Evolutionary conservation across 495 filamentous ascomycete species (phyloP).

Genomic region (Antarctomyces pellizariae): DNA sequence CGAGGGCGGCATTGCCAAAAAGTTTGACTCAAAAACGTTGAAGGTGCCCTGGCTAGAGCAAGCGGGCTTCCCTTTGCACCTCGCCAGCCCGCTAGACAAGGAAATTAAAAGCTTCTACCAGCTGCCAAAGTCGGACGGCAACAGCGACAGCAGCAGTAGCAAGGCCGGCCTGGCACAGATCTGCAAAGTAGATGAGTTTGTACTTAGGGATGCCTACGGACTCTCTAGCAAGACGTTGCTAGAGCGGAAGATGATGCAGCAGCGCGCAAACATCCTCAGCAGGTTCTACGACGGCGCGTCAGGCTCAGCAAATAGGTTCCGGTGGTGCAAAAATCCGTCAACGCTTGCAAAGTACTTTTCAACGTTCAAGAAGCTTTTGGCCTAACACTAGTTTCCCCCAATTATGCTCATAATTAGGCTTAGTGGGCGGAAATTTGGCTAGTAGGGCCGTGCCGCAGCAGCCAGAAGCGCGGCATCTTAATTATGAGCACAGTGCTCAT

Average conservation of each 20-base stretch:
- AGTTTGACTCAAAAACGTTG: slow-evolving; percentile 3
- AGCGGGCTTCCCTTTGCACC: slow-evolving; percentile 2
- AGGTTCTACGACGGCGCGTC: slow-evolving; percentile 1
- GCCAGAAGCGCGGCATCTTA: too few relatives aligned
- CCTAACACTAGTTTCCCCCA: too few relatives aligned
- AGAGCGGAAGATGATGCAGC: slow-evolving; percentile 4
- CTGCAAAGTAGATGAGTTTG: slow-evolving; percentile 1
- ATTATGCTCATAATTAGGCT: too few relatives aligned
- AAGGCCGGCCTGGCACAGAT: slow-evolving; percentile 1
- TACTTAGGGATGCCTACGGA: slow-evolving; percentile 4
- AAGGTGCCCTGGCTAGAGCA: slow-evolving; percentile 3
- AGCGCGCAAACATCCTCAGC: slow-evolving; percentile 3
- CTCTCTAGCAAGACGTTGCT: slow-evolving; percentile 3
- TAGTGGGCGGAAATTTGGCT: too few relatives aligned
- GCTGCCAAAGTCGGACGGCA: slow-evolving; percentile 1
- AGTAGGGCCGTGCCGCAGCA: too few relatives aligned
- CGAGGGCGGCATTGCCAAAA: too few relatives aligned
- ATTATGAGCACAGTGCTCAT: too few relatives aligned
- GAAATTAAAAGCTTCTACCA: slow-evolving; percentile 3
- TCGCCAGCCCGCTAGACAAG: slow-evolving; percentile 2
- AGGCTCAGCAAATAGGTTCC: too few relatives aligned
- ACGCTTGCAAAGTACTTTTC: slow-evolving; percentile 4
- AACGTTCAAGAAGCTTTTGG: slow-evolving; percentile 2
- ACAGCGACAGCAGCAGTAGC: slow-evolving; percentile 1
- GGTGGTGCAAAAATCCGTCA: too few relatives aligned